A percentile compares a stretch with the other conserved stretches of the same genome.
Evolutionary conservation across 768 basidiomycete genomes (phyloP).

Genomic region (Boletus sp.): DNA sequence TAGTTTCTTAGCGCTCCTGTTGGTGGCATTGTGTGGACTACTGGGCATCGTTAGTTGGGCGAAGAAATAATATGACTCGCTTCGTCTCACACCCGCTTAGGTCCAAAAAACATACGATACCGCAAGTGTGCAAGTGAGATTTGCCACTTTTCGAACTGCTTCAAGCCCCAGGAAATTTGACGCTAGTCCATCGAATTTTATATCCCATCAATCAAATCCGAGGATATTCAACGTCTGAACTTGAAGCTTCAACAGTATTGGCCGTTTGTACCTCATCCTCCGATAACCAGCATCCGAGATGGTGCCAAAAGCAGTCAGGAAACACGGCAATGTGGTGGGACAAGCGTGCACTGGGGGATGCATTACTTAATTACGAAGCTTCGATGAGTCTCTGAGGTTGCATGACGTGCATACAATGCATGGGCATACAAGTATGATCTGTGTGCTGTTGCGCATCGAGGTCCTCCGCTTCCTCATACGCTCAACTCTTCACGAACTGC

Average conservation of each 20-base stretch:
- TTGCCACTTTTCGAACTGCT: neutral
- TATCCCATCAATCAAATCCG: too few species aligned
- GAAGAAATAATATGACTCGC: constrained; percentile 12
- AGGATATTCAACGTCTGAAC: neutral
- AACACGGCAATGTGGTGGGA: neutral
- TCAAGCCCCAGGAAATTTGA: too few species aligned
- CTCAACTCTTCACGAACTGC: neutral
- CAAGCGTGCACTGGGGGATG: too few species aligned
- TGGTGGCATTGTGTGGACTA: constrained; percentile 23
- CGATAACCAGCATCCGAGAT: neutral
- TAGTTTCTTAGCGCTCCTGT: constrained; percentile 17
- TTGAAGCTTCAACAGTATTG: too few species aligned
- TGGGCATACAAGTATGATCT: constrained; percentile 22
- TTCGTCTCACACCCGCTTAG: neutral
- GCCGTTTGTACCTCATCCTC: neutral
- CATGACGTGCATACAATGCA: constrained; percentile 20
- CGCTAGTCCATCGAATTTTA: too few species aligned
- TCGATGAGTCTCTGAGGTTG: constrained; percentile 10
- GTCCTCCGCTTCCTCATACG: constrained; percentile 3
- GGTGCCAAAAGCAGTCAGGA: neutral
- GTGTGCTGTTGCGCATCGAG: constrained; percentile 4
- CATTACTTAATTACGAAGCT: neutral
- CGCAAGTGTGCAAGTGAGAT: neutral
- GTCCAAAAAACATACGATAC: neutral
- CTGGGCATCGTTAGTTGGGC: constrained; percentile 19